Evolutionary conservation across 2,329 filamentous ascomycete genomes (phyloP).

Genomic region (Pseudogymnoascus sp.): DNA sequence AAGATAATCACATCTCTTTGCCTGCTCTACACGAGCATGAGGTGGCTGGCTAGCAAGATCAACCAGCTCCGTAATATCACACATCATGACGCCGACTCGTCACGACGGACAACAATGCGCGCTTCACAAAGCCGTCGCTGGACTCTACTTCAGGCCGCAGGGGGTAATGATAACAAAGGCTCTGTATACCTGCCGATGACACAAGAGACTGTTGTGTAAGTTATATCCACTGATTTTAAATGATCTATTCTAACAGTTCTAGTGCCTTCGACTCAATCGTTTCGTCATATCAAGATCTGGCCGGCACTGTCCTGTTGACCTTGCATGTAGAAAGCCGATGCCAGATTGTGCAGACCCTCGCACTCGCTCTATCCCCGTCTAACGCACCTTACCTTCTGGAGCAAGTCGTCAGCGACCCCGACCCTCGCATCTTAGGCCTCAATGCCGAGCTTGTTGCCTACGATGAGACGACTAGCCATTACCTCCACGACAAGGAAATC

Average conservation of each 20-base stretch:
- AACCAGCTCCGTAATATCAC: slow-evolving; percentile 77
- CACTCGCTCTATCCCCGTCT: slow-evolving; percentile 52
- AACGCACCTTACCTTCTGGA: slow-evolving; percentile 57
- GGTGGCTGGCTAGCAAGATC: slow-evolving; percentile 86
- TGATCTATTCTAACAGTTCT: slow-evolving; percentile 11
- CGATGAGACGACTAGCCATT: slow-evolving; percentile 70
- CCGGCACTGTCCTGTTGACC: slow-evolving; percentile 70
- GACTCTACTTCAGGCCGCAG: slow-evolving; percentile 67
- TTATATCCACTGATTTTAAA: slow-evolving; percentile 16
- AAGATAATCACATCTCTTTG: slow-evolving; percentile 81
- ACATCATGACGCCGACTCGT: slow-evolving; percentile 59
- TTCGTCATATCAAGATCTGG: slow-evolving; percentile 73
- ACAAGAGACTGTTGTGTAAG: slow-evolving; percentile 71
- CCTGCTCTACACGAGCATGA: slow-evolving; percentile 92
- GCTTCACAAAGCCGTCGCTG: slow-evolving; percentile 56
- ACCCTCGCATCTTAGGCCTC: slow-evolving; percentile 71
- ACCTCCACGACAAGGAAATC: slow-evolving; percentile 63
- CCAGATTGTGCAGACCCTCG: slow-evolving; percentile 73
- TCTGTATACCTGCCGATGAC: slow-evolving; percentile 83
- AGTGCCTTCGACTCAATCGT: slow-evolving; percentile 83
- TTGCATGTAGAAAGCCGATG: slow-evolving; percentile 84
- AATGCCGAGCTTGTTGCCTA: slow-evolving; percentile 81
- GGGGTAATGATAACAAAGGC: slow-evolving; percentile 51
- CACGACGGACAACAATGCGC: slow-evolving; percentile 34
- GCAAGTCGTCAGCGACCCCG: slow-evolving; percentile 68